Percentiles rank a stretch among this genome's conserved stretches.
Conservation (phyloP, 148 eudicot species). For the Cornus kousa region DNA sequence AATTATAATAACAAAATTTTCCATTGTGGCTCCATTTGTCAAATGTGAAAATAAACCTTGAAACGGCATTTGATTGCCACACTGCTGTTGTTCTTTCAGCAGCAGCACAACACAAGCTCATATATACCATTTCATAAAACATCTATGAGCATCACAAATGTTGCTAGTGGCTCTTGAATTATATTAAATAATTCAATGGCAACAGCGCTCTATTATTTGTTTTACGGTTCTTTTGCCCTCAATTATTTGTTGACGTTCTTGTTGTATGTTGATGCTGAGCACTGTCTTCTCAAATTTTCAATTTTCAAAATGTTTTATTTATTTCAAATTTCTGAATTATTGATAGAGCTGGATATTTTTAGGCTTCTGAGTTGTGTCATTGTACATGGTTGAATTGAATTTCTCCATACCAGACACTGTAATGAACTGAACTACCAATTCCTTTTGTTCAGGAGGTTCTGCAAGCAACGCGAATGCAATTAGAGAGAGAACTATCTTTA, state of each 20-base stretch:
- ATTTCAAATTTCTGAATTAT: background rate
- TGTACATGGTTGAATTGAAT: conserved; percentile 2
- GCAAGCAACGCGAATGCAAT: conserved; percentile 66
- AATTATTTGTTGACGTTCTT: background rate
- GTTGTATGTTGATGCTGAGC: background rate
- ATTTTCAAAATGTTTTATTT: background rate
- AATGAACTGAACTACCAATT: background rate
- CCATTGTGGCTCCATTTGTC: background rate
- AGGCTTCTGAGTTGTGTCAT: background rate
- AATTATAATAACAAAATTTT: background rate
- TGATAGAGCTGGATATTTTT: background rate
- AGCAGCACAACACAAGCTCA: background rate
- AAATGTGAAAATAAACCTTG: background rate
- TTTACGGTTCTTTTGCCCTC: background rate
- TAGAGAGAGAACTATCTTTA: conserved; percentile 78
- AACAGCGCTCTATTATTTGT: background rate
- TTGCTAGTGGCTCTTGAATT: too few relatives aligned
- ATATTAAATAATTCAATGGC: too few relatives aligned
- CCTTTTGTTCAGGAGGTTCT: conserved; percentile 60
- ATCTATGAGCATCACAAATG: too few relatives aligned
- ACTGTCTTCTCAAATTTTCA: background rate
- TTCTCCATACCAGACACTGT: background rate
- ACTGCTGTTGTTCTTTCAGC: background rate
- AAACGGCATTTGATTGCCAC: background rate
- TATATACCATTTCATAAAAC: too few relatives aligned